These are phyloP conservation scores for Bolboschoenus planiculmis DNA, from an alignment of 176 grass and related monocot species.

Conservation along the genomic window DNA sequence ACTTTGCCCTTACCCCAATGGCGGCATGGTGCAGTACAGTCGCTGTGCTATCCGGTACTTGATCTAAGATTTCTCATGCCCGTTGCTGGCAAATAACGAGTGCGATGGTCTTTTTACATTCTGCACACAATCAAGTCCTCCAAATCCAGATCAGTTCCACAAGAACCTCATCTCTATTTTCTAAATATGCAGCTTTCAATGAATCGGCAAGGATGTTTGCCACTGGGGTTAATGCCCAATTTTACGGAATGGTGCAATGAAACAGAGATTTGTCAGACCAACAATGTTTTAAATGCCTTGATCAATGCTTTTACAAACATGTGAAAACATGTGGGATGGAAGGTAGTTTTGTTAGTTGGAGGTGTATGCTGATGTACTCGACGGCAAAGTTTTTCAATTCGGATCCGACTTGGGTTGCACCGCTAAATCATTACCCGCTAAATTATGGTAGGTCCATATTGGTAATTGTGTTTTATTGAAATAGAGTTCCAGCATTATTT, in stretches of 20 bases:
- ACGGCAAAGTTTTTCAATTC: neutral
- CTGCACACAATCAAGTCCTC: neutral
- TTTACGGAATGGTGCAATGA: no score
- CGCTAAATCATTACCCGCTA: neutral
- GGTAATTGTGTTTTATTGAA: no score
- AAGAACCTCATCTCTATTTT: neutral
- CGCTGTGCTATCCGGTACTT: slow-evolving; percentile 40
- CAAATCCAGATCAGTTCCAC: neutral
- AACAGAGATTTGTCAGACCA: no score
- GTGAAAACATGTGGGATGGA: neutral
- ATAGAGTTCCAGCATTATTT: no score
- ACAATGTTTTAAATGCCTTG: no score
- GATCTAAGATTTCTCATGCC: neutral
- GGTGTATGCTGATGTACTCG: neutral
- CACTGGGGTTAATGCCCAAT: neutral
- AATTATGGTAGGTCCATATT: no score
- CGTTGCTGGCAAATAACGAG: neutral
- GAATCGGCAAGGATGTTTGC: neutral
- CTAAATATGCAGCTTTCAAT: neutral
- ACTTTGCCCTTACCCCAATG: slow-evolving; percentile 11
- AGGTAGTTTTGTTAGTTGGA: neutral
- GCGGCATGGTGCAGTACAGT: slow-evolving; percentile 34
- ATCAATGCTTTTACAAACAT: no score
- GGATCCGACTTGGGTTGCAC: neutral
- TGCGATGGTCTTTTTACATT: neutral